phyloP scores from a whole-genome alignment of 2,329 filamentous ascomycete species.

The Pseudogymnoascus sp. region DNA sequence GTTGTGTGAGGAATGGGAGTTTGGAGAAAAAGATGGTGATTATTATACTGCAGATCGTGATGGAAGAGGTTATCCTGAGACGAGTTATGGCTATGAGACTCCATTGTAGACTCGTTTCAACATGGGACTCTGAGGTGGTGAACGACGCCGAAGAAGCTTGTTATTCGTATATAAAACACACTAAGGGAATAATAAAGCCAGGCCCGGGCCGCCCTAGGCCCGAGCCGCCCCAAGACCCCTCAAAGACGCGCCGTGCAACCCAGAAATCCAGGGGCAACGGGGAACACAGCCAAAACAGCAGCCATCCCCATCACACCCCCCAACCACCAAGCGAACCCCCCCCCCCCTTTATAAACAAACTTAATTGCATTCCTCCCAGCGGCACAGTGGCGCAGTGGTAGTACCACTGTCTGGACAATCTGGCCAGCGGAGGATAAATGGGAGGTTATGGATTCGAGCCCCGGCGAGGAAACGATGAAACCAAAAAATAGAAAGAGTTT shows the following conservation, averaged over 20 bases:
- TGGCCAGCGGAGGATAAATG: neutral
- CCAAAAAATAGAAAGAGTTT: no score
- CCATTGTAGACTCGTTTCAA: neutral
- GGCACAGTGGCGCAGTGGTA: neutral
- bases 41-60: neutral
- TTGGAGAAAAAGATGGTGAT: no score
- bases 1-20: neutral
- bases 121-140: neutral
- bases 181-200: neutral
- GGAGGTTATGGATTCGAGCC: neutral
- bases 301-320: conserved; percentile 9
- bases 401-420: neutral
- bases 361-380: neutral
- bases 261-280: neutral
- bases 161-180: neutral
- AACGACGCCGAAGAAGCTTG: neutral
- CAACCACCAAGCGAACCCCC: neutral
- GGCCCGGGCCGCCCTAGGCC: no score
- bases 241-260: neutral
- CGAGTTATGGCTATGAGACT: neutral
- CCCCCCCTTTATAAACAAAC: conserved; percentile 9
- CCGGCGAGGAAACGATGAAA: no score
- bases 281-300: neutral
- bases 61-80: neutral
- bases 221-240: neutral